Evolutionary conservation across 257 asterid species (phyloP), one percentile per base, ranked within the genome.

Genomic region (Solanum arcanum): DNA sequence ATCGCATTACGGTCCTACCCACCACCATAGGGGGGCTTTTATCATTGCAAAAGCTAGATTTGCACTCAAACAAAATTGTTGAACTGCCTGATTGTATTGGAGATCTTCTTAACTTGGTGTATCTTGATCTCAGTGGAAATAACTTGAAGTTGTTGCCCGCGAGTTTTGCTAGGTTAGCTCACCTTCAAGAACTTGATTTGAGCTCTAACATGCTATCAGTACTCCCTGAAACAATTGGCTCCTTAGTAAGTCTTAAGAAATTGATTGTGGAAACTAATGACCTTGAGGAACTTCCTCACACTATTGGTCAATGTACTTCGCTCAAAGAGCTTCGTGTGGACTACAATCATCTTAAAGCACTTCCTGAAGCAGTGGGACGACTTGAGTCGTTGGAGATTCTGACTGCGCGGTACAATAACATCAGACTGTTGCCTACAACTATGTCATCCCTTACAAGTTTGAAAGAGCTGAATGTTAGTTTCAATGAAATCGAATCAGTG

Each of bases 331-430:
- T 96, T 66, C 93, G 87, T 35, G 98, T 93, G 3, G 98, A 96
- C 86, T 96, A 96, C 88, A 96, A 96, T 85, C 86, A 92, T 60
- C 96, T 96, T 35, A 96, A 94, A 92, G 98, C 98, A 3, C 94
- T 96, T 6, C 98, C 98, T 9, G 98, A 96, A 90, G 98, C 98
- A 33, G 93, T 96, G 20, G 98, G 98, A 52, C 83, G 91, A 86
- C 92, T 96, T 35, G 94, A 88, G 76, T 88, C 97, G 14, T 86
- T 96, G 87, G 98, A 96, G 92, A 86, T 94, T 84, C 90, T 96
- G n/a, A 87, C 98, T 15, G 94, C 92, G 49, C 93, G 98, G 29
- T 96, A 96, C 86, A 96, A 96, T 86, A 96, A 96, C 86, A 88
- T 96, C 59, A 90, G 89, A 87, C 95, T 91, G 62, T 86, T 96